Conservation (phyloP, 805 yeast species). For the Ogataea glucozyma region DNA sequence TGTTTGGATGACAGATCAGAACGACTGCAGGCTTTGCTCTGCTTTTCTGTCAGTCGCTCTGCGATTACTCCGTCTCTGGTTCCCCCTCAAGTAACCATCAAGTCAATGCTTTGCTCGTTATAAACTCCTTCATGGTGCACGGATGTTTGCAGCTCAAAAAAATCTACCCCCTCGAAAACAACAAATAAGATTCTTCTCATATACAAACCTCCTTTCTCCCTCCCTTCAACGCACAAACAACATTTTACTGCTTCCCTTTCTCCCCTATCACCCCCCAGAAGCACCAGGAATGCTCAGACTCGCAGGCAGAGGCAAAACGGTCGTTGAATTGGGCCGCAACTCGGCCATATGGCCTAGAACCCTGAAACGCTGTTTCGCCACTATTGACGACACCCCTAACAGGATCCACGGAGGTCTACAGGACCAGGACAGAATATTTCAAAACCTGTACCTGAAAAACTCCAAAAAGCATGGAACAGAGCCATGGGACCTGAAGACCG, state of each 20-base stretch:
- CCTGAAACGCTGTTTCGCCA: constrained; percentile 34
- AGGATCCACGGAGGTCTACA: constrained; percentile 69
- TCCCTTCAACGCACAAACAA: background rate
- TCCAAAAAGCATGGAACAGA: constrained; percentile 61
- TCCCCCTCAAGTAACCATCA: too few relatives aligned
- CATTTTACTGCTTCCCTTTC: background rate
- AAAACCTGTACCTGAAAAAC: constrained; percentile 60
- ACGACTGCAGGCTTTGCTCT: too few relatives aligned
- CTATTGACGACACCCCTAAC: constrained; percentile 52
- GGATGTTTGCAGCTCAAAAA: background rate
- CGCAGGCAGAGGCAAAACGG: constrained; percentile 9
- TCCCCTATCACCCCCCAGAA: background rate
- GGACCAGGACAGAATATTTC: constrained; percentile 86
- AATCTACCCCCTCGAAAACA: constrained; percentile 1
- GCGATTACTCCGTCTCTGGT: too few relatives aligned
- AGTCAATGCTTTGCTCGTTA: too few relatives aligned
- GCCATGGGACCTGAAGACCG: constrained; percentile 60
- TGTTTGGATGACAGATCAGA: too few relatives aligned
- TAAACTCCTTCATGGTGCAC: constrained; percentile 1
- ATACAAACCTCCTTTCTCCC: background rate
- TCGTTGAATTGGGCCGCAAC: constrained; percentile 1
- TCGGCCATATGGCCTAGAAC: background rate
- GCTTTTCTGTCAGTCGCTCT: too few relatives aligned
- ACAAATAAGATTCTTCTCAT: constrained; percentile 15
- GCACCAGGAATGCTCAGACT: constrained; percentile 12